These are phyloP conservation scores for Erythrophleum fordii DNA, from an alignment of 306 rosid species.

Conservation along the genomic window DNA sequence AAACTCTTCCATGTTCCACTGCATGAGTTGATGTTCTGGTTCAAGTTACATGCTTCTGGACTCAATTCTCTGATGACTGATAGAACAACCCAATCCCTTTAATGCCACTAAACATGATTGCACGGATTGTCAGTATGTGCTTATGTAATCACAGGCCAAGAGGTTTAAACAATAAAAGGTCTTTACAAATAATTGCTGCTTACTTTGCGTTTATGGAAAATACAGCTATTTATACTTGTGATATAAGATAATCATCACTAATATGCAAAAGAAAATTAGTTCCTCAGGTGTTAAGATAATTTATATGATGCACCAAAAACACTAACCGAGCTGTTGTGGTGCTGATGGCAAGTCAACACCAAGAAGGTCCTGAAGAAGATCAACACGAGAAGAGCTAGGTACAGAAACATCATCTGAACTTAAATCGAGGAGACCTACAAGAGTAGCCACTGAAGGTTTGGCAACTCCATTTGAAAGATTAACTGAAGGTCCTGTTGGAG, in stretches of 20 bases:
- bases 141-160: not conserved
- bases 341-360: constrained; percentile 72
- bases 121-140: not conserved
- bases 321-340: constrained; percentile 76
- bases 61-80: not conserved
- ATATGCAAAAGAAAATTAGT: not conserved
- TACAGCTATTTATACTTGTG: not conserved
- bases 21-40: not conserved
- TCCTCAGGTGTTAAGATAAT: not conserved
- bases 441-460: constrained; percentile 74
- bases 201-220: constrained; percentile 18
- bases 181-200: constrained; percentile 13
- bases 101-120: not conserved
- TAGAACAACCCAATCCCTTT: not conserved
- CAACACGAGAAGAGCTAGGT: constrained; percentile 80
- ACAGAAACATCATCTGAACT: constrained; percentile 77
- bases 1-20: not conserved
- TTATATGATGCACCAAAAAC: constrained; percentile 20
- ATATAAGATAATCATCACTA: constrained; percentile 23
- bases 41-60: not conserved
- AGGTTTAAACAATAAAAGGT: constrained; percentile 20
- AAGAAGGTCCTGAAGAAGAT: constrained; percentile 93
- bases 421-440: constrained; percentile 89
- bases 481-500: constrained; percentile 61
- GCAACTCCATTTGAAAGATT: constrained; percentile 81